Base-by-base conservation (phyloP, 306 rosid genomes). In the Arachis hypogaea region DNA sequence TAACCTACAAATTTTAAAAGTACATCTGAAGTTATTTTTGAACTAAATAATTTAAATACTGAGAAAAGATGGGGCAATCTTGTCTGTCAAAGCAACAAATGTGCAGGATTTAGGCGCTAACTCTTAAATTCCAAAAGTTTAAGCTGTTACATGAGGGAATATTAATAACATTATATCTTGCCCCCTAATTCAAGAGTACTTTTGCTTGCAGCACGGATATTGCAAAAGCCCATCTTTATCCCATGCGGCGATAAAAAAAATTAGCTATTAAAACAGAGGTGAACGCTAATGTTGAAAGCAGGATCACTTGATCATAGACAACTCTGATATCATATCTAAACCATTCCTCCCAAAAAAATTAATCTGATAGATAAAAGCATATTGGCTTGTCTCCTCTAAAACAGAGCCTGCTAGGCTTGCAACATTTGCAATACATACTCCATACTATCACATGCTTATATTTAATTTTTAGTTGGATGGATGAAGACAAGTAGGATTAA, bases 1-100 rank as follows among this genome's bases (percentile, higher is more conserved):
- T 94, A 58, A 94, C 99, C 99, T 94, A 60, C 66, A 69, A 49
- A 51, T 64, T 64, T 11, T 9, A 68, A 78, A 70, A 78, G 58
- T 22, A 29, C 67, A 78, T 61, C 41, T 12, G n/a, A 47, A 73
- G 51, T 77, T 60, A 66, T 68, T 63, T 77, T 44, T 38, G 6
- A 51, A 68, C 22, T 1, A 42, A 64, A 9, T 41, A 33, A 51
- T 40, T 46, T 41, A 43, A 38, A 60, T 41, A 55, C 33, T 68
- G 14, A 9, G 3, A 76, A 57, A 61, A 57, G 56, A 61, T 68
- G 49, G 47, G 46, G 33, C 40, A 63, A 71, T 10, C 47, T n/a
- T 70, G 52, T 75, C 64, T 40, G 36, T 29, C 65, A 67, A 73
- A 82, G 72, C 71, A 74, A 57, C 2, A 73, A 57, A 38, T 66